Evolutionary conservation across 1,139 yeast species (phyloP).

Genomic region (Kodamaea arcana): DNA sequence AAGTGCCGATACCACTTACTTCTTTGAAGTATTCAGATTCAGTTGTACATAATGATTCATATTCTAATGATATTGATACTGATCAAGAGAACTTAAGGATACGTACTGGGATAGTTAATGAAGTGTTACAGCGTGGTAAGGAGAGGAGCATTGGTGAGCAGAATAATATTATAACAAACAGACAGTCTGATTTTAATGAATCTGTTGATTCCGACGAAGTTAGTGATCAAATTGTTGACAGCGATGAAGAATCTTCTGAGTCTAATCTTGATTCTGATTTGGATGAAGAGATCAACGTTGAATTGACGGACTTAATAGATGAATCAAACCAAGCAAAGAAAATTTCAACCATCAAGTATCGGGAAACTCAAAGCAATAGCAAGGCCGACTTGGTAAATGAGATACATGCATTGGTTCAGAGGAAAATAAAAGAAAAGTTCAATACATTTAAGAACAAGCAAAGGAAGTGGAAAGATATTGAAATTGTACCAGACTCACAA

Average conservation of each 20-base stretch:
- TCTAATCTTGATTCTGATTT: not conserved
- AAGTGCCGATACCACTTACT: constrained; percentile 36
- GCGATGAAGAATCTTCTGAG: constrained; percentile 8
- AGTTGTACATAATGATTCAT: constrained; percentile 13
- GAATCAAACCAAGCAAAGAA: constrained; percentile 5
- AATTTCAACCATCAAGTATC: constrained; percentile 3
- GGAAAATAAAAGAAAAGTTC: constrained; percentile 19
- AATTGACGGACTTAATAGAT: constrained; percentile 3
- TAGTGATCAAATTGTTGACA: constrained; percentile 9
- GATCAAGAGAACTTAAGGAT: constrained; percentile 6
- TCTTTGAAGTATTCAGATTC: constrained; percentile 20
- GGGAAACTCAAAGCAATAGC: constrained; percentile 22
- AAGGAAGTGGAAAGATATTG: constrained; percentile 3
- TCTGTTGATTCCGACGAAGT: constrained; percentile 3
- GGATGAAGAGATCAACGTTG: not conserved
- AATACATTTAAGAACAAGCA: constrained; percentile 3
- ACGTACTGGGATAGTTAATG: not conserved
- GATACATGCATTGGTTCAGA: constrained; percentile 35
- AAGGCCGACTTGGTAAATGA: constrained; percentile 33
- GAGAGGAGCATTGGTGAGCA: constrained; percentile 1
- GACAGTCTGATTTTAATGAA: not conserved
- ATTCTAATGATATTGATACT: constrained; percentile 16
- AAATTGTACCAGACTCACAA: constrained; percentile 18
- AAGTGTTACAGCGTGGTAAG: not conserved
- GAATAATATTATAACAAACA: constrained; percentile 1